Evolutionary conservation across 2,329 filamentous ascomycete species (phyloP), one percentile per base, ranked within the genome.

Genomic region (Dothidotthia symphoricarpi): DNA sequence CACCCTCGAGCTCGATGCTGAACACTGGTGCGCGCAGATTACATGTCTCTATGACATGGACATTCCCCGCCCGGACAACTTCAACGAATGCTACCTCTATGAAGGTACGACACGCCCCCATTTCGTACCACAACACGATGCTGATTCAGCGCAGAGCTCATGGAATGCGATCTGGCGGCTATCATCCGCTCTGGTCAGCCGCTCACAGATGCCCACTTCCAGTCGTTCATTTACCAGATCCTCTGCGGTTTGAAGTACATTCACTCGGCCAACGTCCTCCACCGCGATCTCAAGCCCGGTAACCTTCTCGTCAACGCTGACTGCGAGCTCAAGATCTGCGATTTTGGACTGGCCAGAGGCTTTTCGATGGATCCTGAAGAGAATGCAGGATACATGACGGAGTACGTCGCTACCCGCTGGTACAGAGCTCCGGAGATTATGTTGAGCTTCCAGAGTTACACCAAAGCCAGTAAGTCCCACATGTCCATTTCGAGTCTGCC

Each of bases 221-320:
- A 98, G 72, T 97, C 93, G 35, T 98, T 98, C 74, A 96, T 98
- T 73, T 98, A 98, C 76, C 93, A 98, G 77, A 98, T 98, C 55
- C 85, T 98, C 5, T 97, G 93, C 68, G 93, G 93, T 50, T 78
- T 98, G 57, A 98, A 98, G 76, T 98, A 97, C 71, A 97, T 98
- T 53, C 93, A 98, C 75, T 97, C 91, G 15, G 93, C 93, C 55
- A 97, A 97, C 61, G 93, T 98, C 35, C 77, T 98, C 52, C 93
- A 98, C 69, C 86, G 93, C 67, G 93, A 98, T 68, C 72, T 98
- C 64, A 98, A 98, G 74, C 93, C 93, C 24, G 93, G 93, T 41
- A 98, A 98, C 68, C 71, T 98, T 61, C 81, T 98, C 28, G 93
- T 98, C 66, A 98, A 98, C 64, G 93, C 93, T 71, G 93, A 98